phyloP scores from a whole-genome alignment of 2,329 filamentous ascomycete species.

The Pleoardoris graminearum region DNA sequence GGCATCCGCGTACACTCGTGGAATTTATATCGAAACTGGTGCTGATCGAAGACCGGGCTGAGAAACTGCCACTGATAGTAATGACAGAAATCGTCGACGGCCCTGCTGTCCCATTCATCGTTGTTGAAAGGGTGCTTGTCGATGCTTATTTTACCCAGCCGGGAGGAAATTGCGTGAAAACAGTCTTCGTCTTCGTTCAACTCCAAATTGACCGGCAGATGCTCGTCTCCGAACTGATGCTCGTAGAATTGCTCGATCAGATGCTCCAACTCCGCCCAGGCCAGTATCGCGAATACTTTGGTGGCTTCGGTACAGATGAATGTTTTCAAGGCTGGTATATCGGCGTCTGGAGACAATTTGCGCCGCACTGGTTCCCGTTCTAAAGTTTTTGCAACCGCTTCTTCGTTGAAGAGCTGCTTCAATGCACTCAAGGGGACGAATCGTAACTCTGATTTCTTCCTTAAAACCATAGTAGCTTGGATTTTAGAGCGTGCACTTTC shows the following conservation, averaged over 20 bases:
- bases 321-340: not conserved
- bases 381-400: not conserved
- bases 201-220: constrained; percentile 1
- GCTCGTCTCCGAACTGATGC: constrained; percentile 7
- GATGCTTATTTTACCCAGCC: not conserved
- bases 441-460: not conserved
- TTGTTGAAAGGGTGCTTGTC: constrained; percentile 6
- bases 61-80: constrained; percentile 18
- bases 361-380: too few relatives aligned
- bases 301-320: constrained; percentile 11
- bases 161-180: not conserved
- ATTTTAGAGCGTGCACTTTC: not conserved
- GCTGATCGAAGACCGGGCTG: constrained; percentile 14
- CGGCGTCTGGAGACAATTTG: too few relatives aligned
- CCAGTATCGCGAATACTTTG: constrained; percentile 13
- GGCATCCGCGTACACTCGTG: constrained; percentile 9
- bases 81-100: constrained; percentile 2
- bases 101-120: not conserved
- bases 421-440: not conserved
- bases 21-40: constrained; percentile 10
- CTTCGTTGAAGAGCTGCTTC: not conserved
- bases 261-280: not conserved
- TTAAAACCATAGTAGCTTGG: not conserved
- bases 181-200: not conserved
- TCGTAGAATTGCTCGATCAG: constrained; percentile 14